Base-by-base conservation (phyloP, 805 yeast species). In the Myxozyma geophila region DNA sequence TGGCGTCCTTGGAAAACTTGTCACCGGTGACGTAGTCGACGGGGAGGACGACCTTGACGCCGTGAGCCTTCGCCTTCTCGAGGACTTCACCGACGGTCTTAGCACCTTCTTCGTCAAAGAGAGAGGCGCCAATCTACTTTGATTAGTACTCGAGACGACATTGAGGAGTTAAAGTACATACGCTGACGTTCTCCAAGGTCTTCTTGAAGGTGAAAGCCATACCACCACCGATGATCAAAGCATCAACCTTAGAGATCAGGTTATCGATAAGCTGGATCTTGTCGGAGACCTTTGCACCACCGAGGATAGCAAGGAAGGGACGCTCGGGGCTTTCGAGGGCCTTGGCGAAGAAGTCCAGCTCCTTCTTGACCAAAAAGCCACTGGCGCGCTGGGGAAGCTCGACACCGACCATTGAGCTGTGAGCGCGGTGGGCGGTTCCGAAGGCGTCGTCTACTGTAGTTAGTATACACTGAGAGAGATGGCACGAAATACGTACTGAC, bases 401-500 rank as follows among this genome's bases (percentile, higher is more conserved):
- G 74, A 95, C 84, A 77, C 99, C 99, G 75, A 95, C 99, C 92
- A 95, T 93, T 54, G 99, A 95, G 60, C 98, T 92, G 85, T 95
- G 99, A 69, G 99, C 99, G 85, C 99, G 91, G 89, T 95, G 99
- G 63, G 98, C 98, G 69, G 99, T 95, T 79, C 99, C 99, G 76
- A 95, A 95, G 64, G 98, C 98, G 79, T 95, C 99, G 82, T 95
- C 63, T 59, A 21, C 88, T n/a, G n/a, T n/a, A 23, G 39, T 43
- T 13, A 33, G 50, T 15, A 21, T n/a, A 47, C 2, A 47, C n/a
- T n/a, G 44, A 21, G 15, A 51, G 19, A 37, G 33, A 15, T 8
- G 21, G 50, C 49, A 19, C n/a, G 12, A 35, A 46, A 28, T 28
- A 55, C 66, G 28, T 59, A 59, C 63, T 79, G 78, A 95, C 86